Percentiles rank a stretch among this genome's conserved stretches.
Evolutionary conservation across 2,329 filamentous ascomycete species (phyloP).

Genomic region (Botryotinia calthae): DNA sequence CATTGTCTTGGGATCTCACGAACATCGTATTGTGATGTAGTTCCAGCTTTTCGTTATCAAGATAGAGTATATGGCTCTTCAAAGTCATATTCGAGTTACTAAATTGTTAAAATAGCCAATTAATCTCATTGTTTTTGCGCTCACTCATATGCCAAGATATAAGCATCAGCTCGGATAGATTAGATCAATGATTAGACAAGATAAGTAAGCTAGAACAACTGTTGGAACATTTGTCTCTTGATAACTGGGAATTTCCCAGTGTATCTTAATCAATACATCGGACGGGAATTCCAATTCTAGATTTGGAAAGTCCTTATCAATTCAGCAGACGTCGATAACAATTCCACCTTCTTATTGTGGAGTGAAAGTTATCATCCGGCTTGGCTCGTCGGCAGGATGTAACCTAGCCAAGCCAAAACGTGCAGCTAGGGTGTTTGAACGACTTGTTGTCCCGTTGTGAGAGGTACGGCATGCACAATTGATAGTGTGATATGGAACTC

Average conservation of each 20-base stretch:
- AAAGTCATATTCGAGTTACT: no score
- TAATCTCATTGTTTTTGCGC: not conserved
- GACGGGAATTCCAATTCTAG: not conserved
- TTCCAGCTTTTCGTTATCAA: not conserved
- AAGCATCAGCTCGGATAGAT: not conserved
- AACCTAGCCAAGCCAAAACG: not conserved
- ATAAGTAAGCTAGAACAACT: not conserved
- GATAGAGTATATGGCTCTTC: not conserved
- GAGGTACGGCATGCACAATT: no score
- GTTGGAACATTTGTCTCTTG: not conserved
- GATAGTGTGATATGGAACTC: not conserved
- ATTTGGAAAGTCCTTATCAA: not conserved
- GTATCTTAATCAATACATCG: not conserved
- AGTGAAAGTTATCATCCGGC: not conserved
- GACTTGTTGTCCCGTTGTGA: no score
- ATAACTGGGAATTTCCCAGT: not conserved
- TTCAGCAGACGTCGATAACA: not conserved
- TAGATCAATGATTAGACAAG: not conserved
- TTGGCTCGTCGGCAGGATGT: not conserved
- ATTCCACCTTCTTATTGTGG: constrained; percentile 4
- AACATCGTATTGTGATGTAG: not conserved
- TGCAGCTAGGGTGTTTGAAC: not conserved
- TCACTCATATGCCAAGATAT: not conserved
- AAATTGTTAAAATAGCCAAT: not conserved
- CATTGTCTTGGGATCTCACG: not conserved